Evolutionary conservation across 116 monocot genomes (phyloP).

Genomic region (Iris pallida): DNA sequence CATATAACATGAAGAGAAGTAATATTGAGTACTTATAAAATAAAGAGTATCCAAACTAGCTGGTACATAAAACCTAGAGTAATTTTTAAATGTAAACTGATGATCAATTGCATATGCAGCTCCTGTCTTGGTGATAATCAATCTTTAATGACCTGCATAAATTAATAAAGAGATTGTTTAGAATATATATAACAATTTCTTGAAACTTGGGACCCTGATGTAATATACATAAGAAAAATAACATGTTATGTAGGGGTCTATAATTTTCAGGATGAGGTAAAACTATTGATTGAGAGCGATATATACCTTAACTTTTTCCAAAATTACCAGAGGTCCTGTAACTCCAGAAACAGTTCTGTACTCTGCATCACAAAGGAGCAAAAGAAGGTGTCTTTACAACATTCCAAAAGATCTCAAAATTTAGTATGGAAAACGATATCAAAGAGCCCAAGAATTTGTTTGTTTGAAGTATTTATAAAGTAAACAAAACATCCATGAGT

Average conservation of each 20-base stretch:
- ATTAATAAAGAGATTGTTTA: no score
- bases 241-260: no score
- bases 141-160: no score
- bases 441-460: background rate
- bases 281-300: no score
- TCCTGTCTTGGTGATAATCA: no score
- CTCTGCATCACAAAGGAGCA: constrained; percentile 39
- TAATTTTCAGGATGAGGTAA: no score
- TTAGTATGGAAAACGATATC: background rate
- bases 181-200: constrained; percentile 99
- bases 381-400: background rate
- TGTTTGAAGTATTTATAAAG: background rate
- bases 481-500: background rate
- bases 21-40: no score
- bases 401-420: background rate
- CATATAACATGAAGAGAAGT: no score
- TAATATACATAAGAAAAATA: background rate
- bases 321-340: constrained; percentile 91
- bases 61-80: no score
- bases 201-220: constrained; percentile 95
- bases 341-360: constrained; percentile 95
- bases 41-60: no score
- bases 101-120: no score
- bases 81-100: no score
- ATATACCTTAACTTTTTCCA: constrained; percentile 99